Conservation (phyloP, 495 filamentous ascomycete genomes). For the Trypethelium eluteriae region DNA sequence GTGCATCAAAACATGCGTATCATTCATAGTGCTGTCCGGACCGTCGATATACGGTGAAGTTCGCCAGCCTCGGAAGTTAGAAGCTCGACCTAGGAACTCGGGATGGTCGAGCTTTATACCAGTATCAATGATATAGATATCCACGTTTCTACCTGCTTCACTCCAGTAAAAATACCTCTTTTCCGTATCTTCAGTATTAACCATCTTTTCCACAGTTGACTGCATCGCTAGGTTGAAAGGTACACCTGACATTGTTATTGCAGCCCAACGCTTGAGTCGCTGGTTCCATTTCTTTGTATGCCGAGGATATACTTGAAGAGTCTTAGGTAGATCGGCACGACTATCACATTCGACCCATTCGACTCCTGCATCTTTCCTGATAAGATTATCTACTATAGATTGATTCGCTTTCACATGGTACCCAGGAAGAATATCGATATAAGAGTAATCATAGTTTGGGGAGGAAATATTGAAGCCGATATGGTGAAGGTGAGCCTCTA, state of each 20-base stretch:
- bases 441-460: background rate
- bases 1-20: background rate
- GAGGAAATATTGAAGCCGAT: background rate
- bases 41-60: background rate
- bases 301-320: background rate
- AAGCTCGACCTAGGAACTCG: background rate
- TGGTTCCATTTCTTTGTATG: background rate
- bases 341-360: background rate
- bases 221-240: background rate
- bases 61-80: background rate
- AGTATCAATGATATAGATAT: background rate
- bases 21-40: background rate
- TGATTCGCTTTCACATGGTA: background rate
- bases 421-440: background rate
- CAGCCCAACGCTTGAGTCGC: background rate
- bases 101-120: background rate
- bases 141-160: background rate
- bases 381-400: background rate
- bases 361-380: background rate
- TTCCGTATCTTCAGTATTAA: background rate
- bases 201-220: background rate
- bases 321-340: background rate
- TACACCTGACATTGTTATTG: background rate
- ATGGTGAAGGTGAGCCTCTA: background rate
- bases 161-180: background rate